Percentiles rank a stretch among this genome's conserved stretches.
These are phyloP conservation scores for Leonotis leonurus DNA, from an alignment of 257 asterid species.

Conservation along the genomic window DNA sequence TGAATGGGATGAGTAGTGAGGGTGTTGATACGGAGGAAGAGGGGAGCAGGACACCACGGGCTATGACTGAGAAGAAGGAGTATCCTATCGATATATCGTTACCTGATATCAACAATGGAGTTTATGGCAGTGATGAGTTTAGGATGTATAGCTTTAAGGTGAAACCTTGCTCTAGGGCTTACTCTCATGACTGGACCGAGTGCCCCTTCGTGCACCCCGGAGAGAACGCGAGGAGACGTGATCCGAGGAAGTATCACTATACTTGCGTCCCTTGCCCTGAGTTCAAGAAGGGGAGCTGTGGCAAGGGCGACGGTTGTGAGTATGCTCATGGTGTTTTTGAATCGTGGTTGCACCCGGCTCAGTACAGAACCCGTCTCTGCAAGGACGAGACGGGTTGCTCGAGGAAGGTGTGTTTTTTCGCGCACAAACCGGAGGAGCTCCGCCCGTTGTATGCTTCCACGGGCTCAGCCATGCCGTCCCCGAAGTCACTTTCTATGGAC, in stretches of 20 bases:
- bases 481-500: constrained; percentile 45
- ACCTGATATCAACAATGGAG: constrained; percentile 46
- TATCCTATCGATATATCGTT: constrained; percentile 52
- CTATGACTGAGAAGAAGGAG: constrained; percentile 52
- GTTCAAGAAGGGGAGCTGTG: constrained; percentile 76
- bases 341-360: constrained; percentile 96
- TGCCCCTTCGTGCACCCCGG: constrained; percentile 60
- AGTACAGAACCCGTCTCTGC: constrained; percentile 80
- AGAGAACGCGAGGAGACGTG: constrained; percentile 53
- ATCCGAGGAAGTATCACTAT: constrained; percentile 67
- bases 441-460: constrained; percentile 78
- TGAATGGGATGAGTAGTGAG: constrained; percentile 38
- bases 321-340: constrained; percentile 94
- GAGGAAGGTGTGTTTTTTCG: constrained; percentile 87
- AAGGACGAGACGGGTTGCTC: constrained; percentile 79
- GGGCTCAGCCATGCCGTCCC: constrained; percentile 87
- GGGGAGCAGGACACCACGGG: constrained; percentile 6
- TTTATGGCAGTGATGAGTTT: constrained; percentile 45
- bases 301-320: constrained; percentile 61
- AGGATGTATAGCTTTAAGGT: constrained; percentile 55
- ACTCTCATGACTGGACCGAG: constrained; percentile 56
- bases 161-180: constrained; percentile 51
- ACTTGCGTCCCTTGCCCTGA: constrained; percentile 93
- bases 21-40: constrained; percentile 30
- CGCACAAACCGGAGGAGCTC: constrained; percentile 71